These are phyloP conservation scores for Microcyclospora tardicrescens DNA, from an alignment of 2,329 filamentous ascomycete genomes.

Conservation along the genomic window DNA sequence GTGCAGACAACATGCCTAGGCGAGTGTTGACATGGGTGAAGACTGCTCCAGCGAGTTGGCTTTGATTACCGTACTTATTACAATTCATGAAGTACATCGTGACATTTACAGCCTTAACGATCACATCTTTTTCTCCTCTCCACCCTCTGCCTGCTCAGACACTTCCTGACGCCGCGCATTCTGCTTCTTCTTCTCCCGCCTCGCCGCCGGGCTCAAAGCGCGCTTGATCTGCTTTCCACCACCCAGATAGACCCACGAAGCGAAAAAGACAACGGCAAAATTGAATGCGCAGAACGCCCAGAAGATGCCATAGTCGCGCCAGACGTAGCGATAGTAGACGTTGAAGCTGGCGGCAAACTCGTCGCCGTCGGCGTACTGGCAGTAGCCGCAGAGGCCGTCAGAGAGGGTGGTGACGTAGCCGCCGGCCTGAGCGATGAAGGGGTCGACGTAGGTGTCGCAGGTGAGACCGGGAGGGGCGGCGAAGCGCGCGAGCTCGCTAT, in stretches of 20 bases:
- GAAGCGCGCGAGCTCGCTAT: conserved; percentile 53
- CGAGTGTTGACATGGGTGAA: no score
- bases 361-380: conserved; percentile 31
- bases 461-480: conserved; percentile 47
- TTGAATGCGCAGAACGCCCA: conserved; percentile 55
- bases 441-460: conserved; percentile 59
- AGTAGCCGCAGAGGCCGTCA: conserved; percentile 39
- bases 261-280: conserved; percentile 40
- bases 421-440: conserved; percentile 23
- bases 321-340: conserved; percentile 46
- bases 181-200: conserved; percentile 20
- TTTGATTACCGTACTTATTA: no score
- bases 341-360: conserved; percentile 30
- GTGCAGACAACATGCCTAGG: no score
- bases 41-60: no score
- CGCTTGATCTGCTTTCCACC: conserved; percentile 25
- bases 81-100: no score
- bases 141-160: conserved; percentile 14
- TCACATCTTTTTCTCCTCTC: conserved; percentile 3
- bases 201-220: conserved; percentile 21
- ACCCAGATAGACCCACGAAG: conserved; percentile 44
- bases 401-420: conserved; percentile 34
- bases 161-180: conserved; percentile 2
- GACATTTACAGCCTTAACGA: no score
- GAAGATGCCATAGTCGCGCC: conserved; percentile 56